Conservation (phyloP, 2,329 filamentous ascomycete species). For the Fonsecaea pedrosoi region DNA sequence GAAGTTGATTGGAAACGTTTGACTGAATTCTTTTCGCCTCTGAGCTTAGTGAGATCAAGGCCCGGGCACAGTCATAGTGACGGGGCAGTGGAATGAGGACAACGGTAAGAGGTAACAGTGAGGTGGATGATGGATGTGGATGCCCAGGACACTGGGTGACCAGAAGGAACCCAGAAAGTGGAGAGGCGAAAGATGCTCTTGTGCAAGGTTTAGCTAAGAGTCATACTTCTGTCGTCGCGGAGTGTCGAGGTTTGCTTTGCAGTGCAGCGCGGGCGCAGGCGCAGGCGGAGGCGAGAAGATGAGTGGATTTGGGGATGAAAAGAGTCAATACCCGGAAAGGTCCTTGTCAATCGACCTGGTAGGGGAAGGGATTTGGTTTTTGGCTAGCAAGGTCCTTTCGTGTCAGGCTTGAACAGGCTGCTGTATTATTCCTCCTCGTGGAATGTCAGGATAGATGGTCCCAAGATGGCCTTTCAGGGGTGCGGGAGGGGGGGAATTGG, state of each 20-base stretch:
- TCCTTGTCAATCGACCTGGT: conserved; percentile 15
- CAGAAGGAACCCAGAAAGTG: conserved; percentile 26
- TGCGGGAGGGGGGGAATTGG: not conserved
- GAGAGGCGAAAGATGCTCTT: conserved; percentile 21
- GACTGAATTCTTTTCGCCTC: conserved; percentile 10
- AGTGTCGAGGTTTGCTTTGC: conserved; percentile 9
- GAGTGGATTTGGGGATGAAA: conserved; percentile 12
- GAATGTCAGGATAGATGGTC: conserved; percentile 1
- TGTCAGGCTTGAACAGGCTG: conserved; percentile 19
- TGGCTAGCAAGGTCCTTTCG: conserved; percentile 20
- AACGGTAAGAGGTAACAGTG: conserved; percentile 18
- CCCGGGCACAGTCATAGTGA: conserved; percentile 33
- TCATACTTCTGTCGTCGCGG: conserved; percentile 21
- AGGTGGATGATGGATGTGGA: conserved; percentile 22
- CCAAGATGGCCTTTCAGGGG: conserved; percentile 7
- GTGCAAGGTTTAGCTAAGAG: conserved; percentile 35
- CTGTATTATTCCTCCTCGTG: conserved; percentile 9
- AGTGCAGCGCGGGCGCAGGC: not conserved
- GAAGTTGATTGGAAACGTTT: not conserved
- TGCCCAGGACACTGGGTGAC: conserved; percentile 15
- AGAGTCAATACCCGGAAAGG: conserved; percentile 3
- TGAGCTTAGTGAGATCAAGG: conserved; percentile 33
- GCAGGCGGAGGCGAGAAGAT: conserved; percentile 27
- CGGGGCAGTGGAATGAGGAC: conserved; percentile 17
- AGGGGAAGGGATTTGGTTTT: conserved; percentile 2